Evolutionary conservation across 306 rosid genomes (phyloP), one percentile per base, ranked within the genome.

Genomic region (Benincasa hispida): DNA sequence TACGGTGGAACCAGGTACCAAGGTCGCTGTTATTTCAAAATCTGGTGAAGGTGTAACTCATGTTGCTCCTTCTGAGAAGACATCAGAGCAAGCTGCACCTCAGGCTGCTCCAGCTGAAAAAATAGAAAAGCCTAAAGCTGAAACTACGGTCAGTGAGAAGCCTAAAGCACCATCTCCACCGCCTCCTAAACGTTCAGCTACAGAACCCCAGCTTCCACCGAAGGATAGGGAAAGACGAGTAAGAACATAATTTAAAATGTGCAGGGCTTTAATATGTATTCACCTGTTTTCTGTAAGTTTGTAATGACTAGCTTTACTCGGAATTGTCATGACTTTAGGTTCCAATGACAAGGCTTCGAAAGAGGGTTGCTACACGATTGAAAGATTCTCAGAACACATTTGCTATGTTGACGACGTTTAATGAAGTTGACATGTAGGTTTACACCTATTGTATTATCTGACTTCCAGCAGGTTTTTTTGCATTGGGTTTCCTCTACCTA

Each of bases 321-420:
- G 45, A 39, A 76, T 34, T 69, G 19, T 77, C 47, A 45, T 84
- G 21, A 28, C 80, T 78, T 51, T 79, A 91, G 97, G 93, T 91
- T 88, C 92, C 92, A 68, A 89, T 91, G 97, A 91, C 92, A 54
- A 91, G 91, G 77, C 88, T 91, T 73, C 84, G 94, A 56, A 89
- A 87, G 69, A 85, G 95, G 17, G 92, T 89, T 74, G 91, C 92
- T 57, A 84, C 82, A 39, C 79, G 92, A 32, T 85, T 91, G 92
- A 91, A 91, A 69, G 97, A 91, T 83, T 88, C 97, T 66, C 97
- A 91, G 69, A 91, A 91, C 87, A 91, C 95, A 53, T 91, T 84
- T 70, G 97, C 97, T 42, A 72, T 91, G 97, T 85, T 91, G 82
- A 85, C 97, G 10, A 91, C 97, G 72, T 88, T 91, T 86, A 89